Conservation (phyloP, 2,329 filamentous ascomycete species). For the Geosmithia flava region DNA sequence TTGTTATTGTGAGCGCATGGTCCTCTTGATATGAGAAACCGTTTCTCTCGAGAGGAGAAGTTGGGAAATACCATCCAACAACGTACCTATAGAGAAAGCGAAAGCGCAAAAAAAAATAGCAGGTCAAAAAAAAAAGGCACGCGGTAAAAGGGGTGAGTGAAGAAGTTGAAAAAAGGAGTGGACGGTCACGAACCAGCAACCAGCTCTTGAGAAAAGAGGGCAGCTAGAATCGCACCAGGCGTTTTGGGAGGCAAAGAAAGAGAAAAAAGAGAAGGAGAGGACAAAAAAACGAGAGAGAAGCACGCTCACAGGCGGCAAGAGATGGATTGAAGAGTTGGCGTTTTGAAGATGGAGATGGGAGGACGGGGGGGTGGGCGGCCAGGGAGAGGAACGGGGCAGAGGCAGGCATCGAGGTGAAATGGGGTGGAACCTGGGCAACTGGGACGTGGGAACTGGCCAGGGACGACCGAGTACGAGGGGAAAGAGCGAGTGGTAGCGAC, state of each 20-base stretch:
- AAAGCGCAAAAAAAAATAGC: constrained; percentile 5
- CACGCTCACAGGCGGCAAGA: constrained; percentile 2
- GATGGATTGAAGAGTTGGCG: neutral
- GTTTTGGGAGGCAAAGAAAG: neutral
- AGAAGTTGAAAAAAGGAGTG: constrained; percentile 32
- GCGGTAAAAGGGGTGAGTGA: constrained; percentile 9
- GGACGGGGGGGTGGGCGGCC: neutral
- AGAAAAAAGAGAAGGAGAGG: neutral
- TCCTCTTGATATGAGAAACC: neutral
- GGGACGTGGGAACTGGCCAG: constrained; percentile 2
- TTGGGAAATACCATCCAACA: no score
- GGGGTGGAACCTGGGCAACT: neutral
- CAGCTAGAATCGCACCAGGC: constrained; percentile 45
- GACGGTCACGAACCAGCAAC: constrained; percentile 46
- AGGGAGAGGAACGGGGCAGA: neutral
- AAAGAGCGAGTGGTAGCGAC: no score
- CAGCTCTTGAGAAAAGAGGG: constrained; percentile 34
- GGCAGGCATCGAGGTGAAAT: neutral
- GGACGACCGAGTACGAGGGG: neutral
- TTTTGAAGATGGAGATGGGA: neutral
- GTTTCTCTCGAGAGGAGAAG: no score
- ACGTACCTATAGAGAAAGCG: constrained; percentile 1
- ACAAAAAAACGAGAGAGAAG: neutral
- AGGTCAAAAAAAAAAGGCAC: constrained; percentile 2
- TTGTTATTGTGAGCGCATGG: no score